These are phyloP conservation scores for Strobilomyces dryophilus DNA, from an alignment of 768 basidiomycete genomes.

Conservation along the genomic window DNA sequence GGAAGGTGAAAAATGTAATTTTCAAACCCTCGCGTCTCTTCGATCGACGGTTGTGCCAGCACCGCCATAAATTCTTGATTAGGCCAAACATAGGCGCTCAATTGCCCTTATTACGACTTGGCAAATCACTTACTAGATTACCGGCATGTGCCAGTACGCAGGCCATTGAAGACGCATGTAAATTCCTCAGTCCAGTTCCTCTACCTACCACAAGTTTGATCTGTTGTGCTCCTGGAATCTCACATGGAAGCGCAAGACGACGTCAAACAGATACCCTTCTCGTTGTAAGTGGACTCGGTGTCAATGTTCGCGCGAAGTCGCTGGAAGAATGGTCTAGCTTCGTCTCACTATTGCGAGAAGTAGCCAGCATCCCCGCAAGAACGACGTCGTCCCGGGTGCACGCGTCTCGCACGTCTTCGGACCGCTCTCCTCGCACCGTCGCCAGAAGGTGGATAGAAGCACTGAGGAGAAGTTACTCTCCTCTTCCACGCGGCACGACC, in stretches of 20 bases:
- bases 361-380: slow-evolving; percentile 30
- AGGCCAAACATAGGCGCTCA: too few species aligned
- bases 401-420: not conserved
- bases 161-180: too few species aligned
- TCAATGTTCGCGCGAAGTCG: not conserved
- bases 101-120: too few species aligned
- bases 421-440: slow-evolving; percentile 37
- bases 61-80: too few species aligned
- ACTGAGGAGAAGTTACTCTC: slow-evolving; percentile 40
- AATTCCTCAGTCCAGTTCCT: too few species aligned
- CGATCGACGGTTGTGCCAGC: too few species aligned
- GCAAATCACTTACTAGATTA: too few species aligned
- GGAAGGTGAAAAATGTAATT: not conserved
- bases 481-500: slow-evolving; percentile 52
- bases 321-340: slow-evolving; percentile 35
- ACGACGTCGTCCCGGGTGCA: slow-evolving; percentile 16
- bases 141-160: too few species aligned
- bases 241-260: slow-evolving; percentile 14
- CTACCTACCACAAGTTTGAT: too few species aligned
- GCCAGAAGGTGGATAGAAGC: slow-evolving; percentile 42
- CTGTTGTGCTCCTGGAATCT: not conserved
- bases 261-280: slow-evolving; percentile 34
- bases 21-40: not conserved
- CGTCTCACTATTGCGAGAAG: slow-evolving; percentile 45
- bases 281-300: slow-evolving; percentile 35